Conservation (phyloP, 2,329 filamentous ascomycete genomes). For the Penicillium sclerotigenum region DNA sequence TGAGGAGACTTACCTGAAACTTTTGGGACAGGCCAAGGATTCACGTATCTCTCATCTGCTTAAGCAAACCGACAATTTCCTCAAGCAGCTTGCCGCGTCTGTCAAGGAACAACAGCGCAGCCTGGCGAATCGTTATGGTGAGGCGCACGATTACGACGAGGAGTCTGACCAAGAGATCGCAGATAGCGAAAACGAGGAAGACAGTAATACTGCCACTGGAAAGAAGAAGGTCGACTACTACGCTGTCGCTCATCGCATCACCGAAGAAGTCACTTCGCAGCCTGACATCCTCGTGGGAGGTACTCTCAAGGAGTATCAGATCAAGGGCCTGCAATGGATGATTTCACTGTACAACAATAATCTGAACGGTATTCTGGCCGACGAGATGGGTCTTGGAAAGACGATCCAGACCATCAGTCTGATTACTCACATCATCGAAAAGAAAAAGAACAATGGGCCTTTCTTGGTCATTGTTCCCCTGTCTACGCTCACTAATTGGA, state of each 20-base stretch:
- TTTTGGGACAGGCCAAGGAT: conserved; percentile 97
- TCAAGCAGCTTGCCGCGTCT: conserved; percentile 90
- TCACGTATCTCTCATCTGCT: conserved; percentile 97
- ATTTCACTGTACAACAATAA: conserved; percentile 99
- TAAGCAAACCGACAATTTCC: conserved; percentile 94
- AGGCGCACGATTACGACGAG: conserved; percentile 53
- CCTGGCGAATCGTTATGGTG: conserved; percentile 73
- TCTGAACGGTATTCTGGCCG: conserved; percentile 94
- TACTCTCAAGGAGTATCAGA: conserved; percentile 90
- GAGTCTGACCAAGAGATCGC: conserved; percentile 65
- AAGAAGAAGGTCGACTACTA: conserved; percentile 93
- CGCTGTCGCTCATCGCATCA: conserved; percentile 91
- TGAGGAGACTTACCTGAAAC: conserved; percentile 96
- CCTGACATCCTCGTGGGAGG: conserved; percentile 86
- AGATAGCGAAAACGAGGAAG: conserved; percentile 64
- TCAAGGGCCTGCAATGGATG: conserved; percentile 99
- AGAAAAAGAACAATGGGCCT: conserved; percentile 85
- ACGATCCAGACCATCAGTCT: conserved; percentile 98
- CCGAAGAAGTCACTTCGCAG: conserved; percentile 84
- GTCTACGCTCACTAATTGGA: conserved; percentile 98
- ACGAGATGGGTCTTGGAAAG: conserved; percentile 99
- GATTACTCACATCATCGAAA: conserved; percentile 95
- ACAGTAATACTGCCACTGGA: conserved; percentile 53
- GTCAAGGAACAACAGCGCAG: conserved; percentile 91
- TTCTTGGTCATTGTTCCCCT: conserved; percentile 96